phyloP scores from a whole-genome alignment of 2,329 filamentous ascomycete species.

The Apiospora kogelbergensis region DNA sequence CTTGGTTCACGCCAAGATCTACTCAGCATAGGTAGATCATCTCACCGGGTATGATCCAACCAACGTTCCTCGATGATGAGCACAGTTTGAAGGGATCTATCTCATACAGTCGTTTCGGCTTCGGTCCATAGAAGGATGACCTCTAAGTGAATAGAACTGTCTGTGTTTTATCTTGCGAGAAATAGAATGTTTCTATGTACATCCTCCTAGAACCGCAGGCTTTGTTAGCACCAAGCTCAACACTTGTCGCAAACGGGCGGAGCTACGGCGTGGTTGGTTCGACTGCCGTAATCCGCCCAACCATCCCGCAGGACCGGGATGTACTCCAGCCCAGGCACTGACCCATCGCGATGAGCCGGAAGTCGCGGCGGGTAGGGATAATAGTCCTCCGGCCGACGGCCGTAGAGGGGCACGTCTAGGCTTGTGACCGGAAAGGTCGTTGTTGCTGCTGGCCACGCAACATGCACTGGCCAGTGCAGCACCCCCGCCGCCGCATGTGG shows the following conservation, averaged over 20 bases:
- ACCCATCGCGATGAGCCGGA: neutral
- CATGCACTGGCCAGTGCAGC: neutral
- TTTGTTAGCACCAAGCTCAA: neutral
- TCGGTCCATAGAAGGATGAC: neutral
- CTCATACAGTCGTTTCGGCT: neutral
- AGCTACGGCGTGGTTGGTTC: neutral
- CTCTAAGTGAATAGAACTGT: neutral
- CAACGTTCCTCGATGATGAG: neutral
- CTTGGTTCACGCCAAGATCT: neutral
- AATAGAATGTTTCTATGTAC: neutral
- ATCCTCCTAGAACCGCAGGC: neutral
- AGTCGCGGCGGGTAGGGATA: neutral
- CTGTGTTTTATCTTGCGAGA: neutral
- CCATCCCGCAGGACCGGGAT: neutral
- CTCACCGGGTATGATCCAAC: neutral
- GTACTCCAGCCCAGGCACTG: neutral
- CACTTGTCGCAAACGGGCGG: neutral
- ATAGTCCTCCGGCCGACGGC: slow-evolving; percentile 12
- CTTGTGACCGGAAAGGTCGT: neutral
- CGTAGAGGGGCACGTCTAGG: neutral
- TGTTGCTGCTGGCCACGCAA: neutral
- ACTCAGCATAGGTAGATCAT: neutral
- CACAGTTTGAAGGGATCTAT: neutral
- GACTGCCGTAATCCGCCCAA: neutral
- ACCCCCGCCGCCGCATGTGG: neutral